Conservation (phyloP, 345 rosid genomes). For the Linum lewisii region DNA sequence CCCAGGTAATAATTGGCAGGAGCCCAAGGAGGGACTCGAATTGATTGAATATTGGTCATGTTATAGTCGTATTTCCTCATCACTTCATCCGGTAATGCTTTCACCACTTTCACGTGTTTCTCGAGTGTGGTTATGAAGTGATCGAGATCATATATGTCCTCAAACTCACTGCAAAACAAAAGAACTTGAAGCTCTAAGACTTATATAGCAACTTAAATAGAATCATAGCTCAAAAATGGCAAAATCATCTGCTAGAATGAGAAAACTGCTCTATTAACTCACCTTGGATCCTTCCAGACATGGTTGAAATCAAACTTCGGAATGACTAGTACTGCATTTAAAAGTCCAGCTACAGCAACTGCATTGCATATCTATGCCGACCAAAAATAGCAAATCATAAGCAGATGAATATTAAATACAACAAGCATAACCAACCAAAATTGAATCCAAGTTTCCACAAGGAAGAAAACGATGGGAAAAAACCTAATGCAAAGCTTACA, state of each 20-base stretch:
- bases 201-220: background rate
- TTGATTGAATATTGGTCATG: conserved; percentile 45
- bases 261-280: conserved; percentile 5
- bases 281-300: conserved; percentile 95
- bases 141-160: conserved; percentile 75
- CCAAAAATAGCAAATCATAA: conserved; percentile 6
- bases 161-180: conserved; percentile 53
- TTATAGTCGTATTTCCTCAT: conserved; percentile 51
- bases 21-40: conserved; percentile 82
- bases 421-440: background rate
- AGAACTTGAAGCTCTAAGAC: background rate
- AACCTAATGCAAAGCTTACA: background rate
- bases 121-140: conserved; percentile 62
- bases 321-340: conserved; percentile 72
- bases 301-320: conserved; percentile 68
- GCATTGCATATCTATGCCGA: conserved; percentile 75
- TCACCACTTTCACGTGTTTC: conserved; percentile 62
- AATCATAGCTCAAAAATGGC: background rate
- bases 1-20: conserved; percentile 47
- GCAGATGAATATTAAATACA: background rate
- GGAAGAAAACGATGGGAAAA: background rate
- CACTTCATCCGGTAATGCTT: conserved; percentile 55
- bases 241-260: background rate
- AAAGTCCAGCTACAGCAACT: conserved; percentile 88
- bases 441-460: background rate